These are phyloP conservation scores for Ustilago curta DNA, from an alignment of 1,284 basidiomycete genomes.

Conservation along the genomic window DNA sequence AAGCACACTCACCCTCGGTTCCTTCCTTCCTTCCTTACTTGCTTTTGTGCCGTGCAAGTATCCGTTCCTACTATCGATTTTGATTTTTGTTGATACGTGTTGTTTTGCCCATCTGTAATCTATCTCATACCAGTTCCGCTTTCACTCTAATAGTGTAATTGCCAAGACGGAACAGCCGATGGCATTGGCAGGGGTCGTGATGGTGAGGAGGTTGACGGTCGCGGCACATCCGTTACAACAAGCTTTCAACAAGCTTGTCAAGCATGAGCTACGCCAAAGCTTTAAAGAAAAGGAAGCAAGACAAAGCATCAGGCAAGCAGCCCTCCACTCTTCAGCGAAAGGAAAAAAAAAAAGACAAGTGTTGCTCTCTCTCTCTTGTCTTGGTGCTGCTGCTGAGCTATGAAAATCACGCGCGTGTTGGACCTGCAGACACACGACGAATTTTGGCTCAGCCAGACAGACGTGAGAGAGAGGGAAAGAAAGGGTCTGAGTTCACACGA, in stretches of 20 bases:
- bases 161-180: slow-evolving; percentile 1
- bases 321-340: slow-evolving; percentile 1
- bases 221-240: neutral
- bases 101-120: slow-evolving; percentile 34
- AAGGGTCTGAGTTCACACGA: slow-evolving; percentile 3
- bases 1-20: neutral
- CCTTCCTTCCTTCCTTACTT: no score
- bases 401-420: slow-evolving; percentile 7
- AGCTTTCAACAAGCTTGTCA: neutral
- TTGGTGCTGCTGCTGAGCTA: neutral
- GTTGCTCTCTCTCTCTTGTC: slow-evolving; percentile 14
- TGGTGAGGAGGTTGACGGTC: neutral
- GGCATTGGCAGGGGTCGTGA: neutral
- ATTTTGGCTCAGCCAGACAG: neutral
- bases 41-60: neutral
- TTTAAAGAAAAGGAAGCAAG: neutral
- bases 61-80: no score
- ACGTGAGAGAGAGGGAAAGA: neutral
- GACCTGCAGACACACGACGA: slow-evolving; percentile 3
- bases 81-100: no score
- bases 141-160: neutral
- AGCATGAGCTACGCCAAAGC: no score
- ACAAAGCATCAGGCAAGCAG: neutral
- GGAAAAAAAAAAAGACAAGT: slow-evolving; percentile 6
- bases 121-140: slow-evolving; percentile 8